Evolutionary conservation across 768 basidiomycete genomes (phyloP).

Genomic region (Suillus variegatus): DNA sequence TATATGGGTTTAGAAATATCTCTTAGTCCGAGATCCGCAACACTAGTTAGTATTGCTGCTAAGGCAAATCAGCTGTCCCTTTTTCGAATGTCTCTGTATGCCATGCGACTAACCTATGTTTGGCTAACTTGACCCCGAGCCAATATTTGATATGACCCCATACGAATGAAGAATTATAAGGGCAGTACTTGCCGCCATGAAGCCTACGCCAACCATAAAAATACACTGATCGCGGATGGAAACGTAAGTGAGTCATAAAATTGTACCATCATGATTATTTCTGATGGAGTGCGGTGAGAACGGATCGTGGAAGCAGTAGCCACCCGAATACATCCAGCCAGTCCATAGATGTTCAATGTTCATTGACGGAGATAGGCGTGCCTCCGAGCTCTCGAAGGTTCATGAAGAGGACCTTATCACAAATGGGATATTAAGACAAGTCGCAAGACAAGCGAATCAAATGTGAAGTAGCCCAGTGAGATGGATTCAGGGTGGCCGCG

Average conservation of each 20-base stretch:
- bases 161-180: not conserved
- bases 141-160: not conserved
- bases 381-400: not conserved
- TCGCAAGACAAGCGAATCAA: not conserved
- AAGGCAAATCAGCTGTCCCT: not conserved
- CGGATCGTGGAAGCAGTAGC: conserved; percentile 3
- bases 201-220: not conserved
- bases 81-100: too few relatives aligned
- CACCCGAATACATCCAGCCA: not conserved
- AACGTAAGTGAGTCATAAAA: not conserved
- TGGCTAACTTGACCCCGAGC: not conserved
- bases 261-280: not conserved
- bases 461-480: not conserved
- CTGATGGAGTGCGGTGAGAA: conserved; percentile 2
- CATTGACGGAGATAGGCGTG: not conserved
- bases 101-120: not conserved
- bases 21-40: not conserved
- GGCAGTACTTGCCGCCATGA: not conserved
- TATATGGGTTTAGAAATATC: not conserved
- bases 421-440: not conserved
- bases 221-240: not conserved
- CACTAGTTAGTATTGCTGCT: not conserved
- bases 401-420: not conserved
- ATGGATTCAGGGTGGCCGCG: not conserved
- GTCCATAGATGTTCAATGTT: not conserved